phyloP scores from a whole-genome alignment of 805 yeast genomes.

The Isabelozyma rhagii region DNA sequence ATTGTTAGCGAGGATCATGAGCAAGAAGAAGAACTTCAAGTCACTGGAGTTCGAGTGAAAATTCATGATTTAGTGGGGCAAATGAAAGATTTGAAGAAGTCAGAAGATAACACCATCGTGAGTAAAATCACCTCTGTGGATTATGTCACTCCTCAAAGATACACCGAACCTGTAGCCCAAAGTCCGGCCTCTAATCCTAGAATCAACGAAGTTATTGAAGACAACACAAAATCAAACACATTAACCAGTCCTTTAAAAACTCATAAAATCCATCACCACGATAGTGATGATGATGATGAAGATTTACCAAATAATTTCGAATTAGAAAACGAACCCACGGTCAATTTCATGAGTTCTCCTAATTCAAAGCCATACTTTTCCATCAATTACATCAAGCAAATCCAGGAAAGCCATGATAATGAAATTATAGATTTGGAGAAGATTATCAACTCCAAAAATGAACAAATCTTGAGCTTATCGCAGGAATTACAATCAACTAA shows the following conservation, averaged over 20 bases:
- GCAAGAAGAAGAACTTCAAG: not conserved
- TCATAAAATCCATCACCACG: slow-evolving; percentile 1
- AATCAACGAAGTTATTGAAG: slow-evolving; percentile 13
- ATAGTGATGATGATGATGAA: slow-evolving; percentile 7
- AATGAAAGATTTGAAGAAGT: not conserved
- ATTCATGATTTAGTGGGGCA: not conserved
- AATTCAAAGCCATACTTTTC: slow-evolving; percentile 32
- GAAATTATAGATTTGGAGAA: slow-evolving; percentile 14
- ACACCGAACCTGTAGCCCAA: slow-evolving; percentile 27
- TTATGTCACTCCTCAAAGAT: slow-evolving; percentile 26
- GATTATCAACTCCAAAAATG: slow-evolving; percentile 10
- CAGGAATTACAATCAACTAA: slow-evolving; percentile 13
- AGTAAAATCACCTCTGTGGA: slow-evolving; percentile 9
- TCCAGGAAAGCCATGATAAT: slow-evolving; percentile 18
- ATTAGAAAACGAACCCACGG: slow-evolving; percentile 25
- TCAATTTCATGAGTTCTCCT: slow-evolving; percentile 28
- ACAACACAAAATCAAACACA: slow-evolving; percentile 5
- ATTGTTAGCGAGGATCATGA: not conserved
- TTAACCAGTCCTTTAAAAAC: slow-evolving; percentile 24
- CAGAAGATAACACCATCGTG: not conserved
- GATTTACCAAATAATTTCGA: slow-evolving; percentile 2
- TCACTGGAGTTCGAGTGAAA: not conserved
- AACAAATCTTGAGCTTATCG: slow-evolving; percentile 14
- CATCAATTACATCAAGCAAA: slow-evolving; percentile 19
- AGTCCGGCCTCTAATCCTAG: slow-evolving; percentile 24